Conservation (phyloP, 202 grass and related monocot species). For the Zizania palustris region DNA sequence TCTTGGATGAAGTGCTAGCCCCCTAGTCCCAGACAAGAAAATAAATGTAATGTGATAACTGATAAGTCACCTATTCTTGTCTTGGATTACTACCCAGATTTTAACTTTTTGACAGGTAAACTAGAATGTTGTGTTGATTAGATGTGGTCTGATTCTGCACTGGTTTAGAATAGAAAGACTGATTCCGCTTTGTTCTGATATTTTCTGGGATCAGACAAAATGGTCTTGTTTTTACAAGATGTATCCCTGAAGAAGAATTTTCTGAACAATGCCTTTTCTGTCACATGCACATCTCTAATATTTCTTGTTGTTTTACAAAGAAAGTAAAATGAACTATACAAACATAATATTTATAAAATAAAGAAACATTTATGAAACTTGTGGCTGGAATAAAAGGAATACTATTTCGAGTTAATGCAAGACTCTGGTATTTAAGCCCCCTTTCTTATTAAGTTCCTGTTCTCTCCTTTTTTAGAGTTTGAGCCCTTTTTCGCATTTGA, state of each 20-base stretch:
- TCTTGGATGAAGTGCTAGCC: constrained; percentile 1
- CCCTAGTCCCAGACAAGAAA: constrained; percentile 22
- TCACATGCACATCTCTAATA: not conserved
- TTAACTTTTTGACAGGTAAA: constrained; percentile 12
- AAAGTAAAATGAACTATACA: not conserved
- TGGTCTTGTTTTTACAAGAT: constrained; percentile 25
- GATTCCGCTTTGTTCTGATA: not conserved
- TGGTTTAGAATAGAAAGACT: constrained; percentile 21
- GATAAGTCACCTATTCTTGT: constrained; percentile 36
- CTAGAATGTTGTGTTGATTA: constrained; percentile 24
- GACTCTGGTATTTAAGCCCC: not conserved
- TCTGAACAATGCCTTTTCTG: constrained; percentile 14
- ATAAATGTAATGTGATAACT: constrained; percentile 13
- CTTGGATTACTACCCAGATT: constrained; percentile 28
- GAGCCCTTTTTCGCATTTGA: constrained; percentile 8
- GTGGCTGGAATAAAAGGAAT: not conserved
- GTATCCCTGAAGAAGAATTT: constrained; percentile 19
- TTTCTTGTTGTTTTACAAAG: constrained; percentile 31
- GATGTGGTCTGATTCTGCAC: constrained; percentile 8
- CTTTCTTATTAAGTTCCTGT: not conserved
- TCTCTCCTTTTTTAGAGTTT: constrained; percentile 13
- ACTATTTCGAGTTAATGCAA: constrained; percentile 1
- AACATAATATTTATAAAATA: not conserved
- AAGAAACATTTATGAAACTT: not conserved
- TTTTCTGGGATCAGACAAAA: not conserved